Base-by-base conservation (phyloP, 441 rosid genomes). In the Gossypium davidsonii region DNA sequence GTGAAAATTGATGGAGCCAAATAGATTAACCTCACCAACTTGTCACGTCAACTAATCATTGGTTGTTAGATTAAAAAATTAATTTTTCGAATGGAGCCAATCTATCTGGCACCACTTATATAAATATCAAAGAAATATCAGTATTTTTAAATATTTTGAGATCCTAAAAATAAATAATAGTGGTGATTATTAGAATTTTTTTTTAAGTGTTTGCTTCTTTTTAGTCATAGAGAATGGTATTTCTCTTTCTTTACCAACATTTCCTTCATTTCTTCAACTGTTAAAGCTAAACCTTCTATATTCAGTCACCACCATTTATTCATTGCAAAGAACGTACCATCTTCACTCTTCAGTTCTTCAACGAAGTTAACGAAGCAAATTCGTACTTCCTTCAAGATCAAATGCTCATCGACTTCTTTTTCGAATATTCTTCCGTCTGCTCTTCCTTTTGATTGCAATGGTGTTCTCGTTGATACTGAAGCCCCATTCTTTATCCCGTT, bases 381-480 rank as follows among this genome's bases (percentile, higher is more conserved):
- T 61, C 46, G 37, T 14, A 28, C 76, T 59, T 71, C 74, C 72
- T 39, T 49, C 3, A 75, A 80, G 51, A 5, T 81, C 73, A 75
- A 77, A 49, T 80, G 90, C 84, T 88, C 82, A 5, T 84, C 87
- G 51, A 74, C 90, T 76, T 64, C 85, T 34, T 78, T 89, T 75
- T 62, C 85, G 39, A 59, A 85, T 39, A 78, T 75, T 78, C 85
- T 92, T 76, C 99, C 93, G 3, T 83, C 90, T 1, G 98, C 97
- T 65, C 93, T 92, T 63, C 85, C 90, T 28, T 94, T 94, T 67
- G 93, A 94, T 71, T 94, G 99, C 71, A 96, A 94, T 72, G 97
- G 98, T 15, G 99, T 94, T 20, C 98, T 90, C 17, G 98, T 91
- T 58, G 99, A 94, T 72, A 92, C 97, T 15, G 97, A n/a, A n/a